phyloP scores from a whole-genome alignment of 768 basidiomycete genomes.

The Mycena crocata region DNA sequence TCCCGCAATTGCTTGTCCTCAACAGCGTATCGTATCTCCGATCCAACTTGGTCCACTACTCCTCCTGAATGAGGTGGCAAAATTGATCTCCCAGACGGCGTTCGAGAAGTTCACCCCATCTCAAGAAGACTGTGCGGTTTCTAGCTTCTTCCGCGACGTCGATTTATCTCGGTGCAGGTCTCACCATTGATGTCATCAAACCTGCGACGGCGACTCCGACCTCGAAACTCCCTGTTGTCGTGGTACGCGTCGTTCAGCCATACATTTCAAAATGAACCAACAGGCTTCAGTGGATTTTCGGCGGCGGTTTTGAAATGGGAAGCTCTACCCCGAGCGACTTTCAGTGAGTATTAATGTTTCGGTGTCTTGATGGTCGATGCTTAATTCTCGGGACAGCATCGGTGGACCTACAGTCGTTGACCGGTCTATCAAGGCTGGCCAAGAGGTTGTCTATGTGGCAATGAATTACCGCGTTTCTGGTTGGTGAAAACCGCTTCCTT shows the following conservation, averaged over 20 bases:
- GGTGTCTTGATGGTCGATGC: neutral
- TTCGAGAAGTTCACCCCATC: conserved; percentile 40
- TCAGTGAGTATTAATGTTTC: neutral
- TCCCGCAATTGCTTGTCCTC: conserved; percentile 60
- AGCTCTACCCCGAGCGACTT: neutral
- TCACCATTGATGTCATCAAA: conserved; percentile 61
- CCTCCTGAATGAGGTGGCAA: conserved; percentile 37
- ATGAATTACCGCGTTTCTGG: conserved; percentile 48
- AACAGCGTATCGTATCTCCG: conserved; percentile 49
- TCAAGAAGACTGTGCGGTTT: conserved; percentile 56
- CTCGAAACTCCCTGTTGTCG: conserved; percentile 59
- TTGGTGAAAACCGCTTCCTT: neutral
- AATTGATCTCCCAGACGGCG: conserved; percentile 41
- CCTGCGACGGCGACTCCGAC: conserved; percentile 48
- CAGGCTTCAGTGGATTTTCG: neutral
- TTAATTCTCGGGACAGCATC: neutral
- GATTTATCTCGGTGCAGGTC: conserved; percentile 36
- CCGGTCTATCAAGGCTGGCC: conserved; percentile 38
- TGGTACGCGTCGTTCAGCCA: conserved; percentile 45
- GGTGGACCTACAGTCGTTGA: conserved; percentile 41
- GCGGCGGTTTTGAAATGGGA: conserved; percentile 1
- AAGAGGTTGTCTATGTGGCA: conserved; percentile 44
- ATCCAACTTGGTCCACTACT: conserved; percentile 34
- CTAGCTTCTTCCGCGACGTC: neutral
- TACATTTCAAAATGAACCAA: conserved; percentile 29